Percentiles rank a stretch among this genome's conserved stretches.
phyloP scores from a whole-genome alignment of 2,329 filamentous ascomycete genomes.

The Xylaria multiplex region DNA sequence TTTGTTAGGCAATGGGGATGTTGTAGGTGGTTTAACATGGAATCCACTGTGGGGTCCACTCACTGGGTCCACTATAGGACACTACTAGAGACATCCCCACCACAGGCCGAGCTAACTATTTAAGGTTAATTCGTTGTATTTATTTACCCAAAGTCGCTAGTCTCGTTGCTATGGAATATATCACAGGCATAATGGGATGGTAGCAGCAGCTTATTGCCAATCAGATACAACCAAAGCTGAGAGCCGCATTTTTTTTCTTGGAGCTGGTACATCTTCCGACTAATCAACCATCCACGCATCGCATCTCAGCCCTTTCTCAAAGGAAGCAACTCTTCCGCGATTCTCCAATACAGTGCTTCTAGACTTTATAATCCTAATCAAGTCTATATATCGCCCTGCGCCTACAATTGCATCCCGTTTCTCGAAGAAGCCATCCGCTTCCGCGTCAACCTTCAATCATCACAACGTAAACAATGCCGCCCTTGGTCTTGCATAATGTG shows the following conservation, averaged over 20 bases:
- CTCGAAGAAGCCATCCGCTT: conserved; percentile 5
- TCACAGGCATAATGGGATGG: conserved; percentile 25
- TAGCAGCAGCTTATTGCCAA: conserved; percentile 1
- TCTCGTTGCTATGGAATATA: too few relatives aligned
- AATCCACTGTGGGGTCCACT: too few relatives aligned
- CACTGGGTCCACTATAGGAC: too few relatives aligned
- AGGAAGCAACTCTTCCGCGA: background rate
- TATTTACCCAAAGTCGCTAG: too few relatives aligned
- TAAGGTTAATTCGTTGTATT: too few relatives aligned
- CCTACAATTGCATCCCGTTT: background rate
- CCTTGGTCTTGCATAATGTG: conserved; percentile 74
- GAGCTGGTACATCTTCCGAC: background rate
- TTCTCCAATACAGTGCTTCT: background rate
- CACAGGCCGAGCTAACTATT: too few relatives aligned
- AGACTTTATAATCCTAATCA: background rate
- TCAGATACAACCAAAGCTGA: conserved; percentile 8
- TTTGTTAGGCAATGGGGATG: too few relatives aligned
- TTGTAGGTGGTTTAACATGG: too few relatives aligned
- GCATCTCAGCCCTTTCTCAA: background rate
- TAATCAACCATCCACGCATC: background rate
- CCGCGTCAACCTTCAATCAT: background rate
- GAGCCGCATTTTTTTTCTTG: conserved; percentile 19
- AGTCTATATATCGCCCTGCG: background rate
- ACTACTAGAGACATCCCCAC: too few relatives aligned
- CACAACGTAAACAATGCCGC: conserved; percentile 61